A percentile compares a stretch with the other conserved stretches of the same genome.
Evolutionary conservation across 148 eudicot species (phyloP).

Genomic region (Cornus suecica): DNA sequence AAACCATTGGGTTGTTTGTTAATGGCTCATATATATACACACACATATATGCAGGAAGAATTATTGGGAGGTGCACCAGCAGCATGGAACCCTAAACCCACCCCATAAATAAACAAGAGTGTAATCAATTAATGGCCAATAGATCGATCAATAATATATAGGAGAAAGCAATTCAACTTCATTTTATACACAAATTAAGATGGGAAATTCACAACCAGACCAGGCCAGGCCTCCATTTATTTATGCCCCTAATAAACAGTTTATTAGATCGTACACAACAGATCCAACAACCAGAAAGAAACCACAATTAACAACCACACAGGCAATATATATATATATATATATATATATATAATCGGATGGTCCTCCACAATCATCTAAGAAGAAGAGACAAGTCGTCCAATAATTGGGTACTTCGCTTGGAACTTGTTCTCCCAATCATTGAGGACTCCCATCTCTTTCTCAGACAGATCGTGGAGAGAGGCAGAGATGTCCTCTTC

Average conservation of each 20-base stretch:
- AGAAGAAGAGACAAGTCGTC: conserved; percentile 43
- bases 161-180: background rate
- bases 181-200: background rate
- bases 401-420: conserved; percentile 93
- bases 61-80: no score
- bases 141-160: no score
- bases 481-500: conserved; percentile 53
- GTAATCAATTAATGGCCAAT: no score
- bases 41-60: no score
- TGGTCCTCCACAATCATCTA: no score
- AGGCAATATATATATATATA: background rate
- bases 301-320: background rate
- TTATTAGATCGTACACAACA: background rate
- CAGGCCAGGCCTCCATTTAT: background rate
- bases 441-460: conserved; percentile 68
- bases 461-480: conserved; percentile 68
- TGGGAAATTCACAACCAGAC: conserved; percentile 1
- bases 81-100: no score
- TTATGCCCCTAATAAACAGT: background rate
- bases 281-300: background rate
- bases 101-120: no score
- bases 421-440: conserved; percentile 93
- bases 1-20: no score
- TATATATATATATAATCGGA: background rate
- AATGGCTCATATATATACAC: no score